Percentiles rank a stretch among this genome's conserved stretches.
Evolutionary conservation across 805 yeast genomes (phyloP).

Genomic region (Ogataea henricii): DNA sequence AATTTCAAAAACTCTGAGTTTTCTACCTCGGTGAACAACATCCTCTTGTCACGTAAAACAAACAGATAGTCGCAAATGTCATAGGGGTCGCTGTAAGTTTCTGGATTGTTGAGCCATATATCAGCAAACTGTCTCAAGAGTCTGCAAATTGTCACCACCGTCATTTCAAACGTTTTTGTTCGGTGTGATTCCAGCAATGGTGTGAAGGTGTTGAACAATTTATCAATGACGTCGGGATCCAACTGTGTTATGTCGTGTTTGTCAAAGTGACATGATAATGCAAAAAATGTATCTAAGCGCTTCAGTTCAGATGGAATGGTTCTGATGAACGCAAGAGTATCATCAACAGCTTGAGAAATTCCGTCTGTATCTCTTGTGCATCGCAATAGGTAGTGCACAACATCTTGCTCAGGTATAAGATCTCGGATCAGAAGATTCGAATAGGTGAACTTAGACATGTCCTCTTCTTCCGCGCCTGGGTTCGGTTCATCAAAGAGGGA

Average conservation of each 20-base stretch:
- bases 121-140: constrained; percentile 31
- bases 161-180: constrained; percentile 43
- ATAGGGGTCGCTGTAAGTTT: constrained; percentile 11
- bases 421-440: too few species aligned
- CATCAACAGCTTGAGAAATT: constrained; percentile 6
- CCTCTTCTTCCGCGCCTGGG: not conserved
- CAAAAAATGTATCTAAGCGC: constrained; percentile 18
- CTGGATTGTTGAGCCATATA: constrained; percentile 29
- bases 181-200: constrained; percentile 20
- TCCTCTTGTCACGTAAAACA: constrained; percentile 40
- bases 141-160: constrained; percentile 37
- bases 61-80: constrained; percentile 52
- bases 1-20: constrained; percentile 36
- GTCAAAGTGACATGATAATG: constrained; percentile 16
- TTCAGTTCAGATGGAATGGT: constrained; percentile 13
- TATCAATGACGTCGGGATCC: constrained; percentile 10
- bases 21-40: constrained; percentile 43
- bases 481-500: not conserved
- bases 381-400: constrained; percentile 12
- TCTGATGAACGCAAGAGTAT: constrained; percentile 11
- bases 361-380: not conserved
- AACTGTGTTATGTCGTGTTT: not conserved
- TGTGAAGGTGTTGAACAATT: constrained; percentile 16
- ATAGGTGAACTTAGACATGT: not conserved
- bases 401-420: not conserved